These are phyloP conservation scores for Ogataea hybrid DNA, from an alignment of 1,139 yeast genomes.

Conservation along the genomic window DNA sequence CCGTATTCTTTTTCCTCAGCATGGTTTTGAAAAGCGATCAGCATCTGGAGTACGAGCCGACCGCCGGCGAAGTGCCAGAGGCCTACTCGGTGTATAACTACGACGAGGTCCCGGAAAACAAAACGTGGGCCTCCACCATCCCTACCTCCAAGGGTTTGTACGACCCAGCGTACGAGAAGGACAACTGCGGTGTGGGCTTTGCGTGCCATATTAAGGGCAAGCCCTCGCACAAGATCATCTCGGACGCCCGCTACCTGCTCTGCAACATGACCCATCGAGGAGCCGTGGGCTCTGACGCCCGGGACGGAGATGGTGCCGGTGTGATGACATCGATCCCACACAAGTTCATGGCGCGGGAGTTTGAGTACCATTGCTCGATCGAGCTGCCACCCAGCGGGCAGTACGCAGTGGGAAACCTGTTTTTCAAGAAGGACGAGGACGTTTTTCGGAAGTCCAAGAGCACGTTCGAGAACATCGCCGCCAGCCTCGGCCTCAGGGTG, in stretches of 20 bases:
- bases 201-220: conserved; percentile 91
- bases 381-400: conserved; percentile 75
- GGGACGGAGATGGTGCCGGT: conserved; percentile 99
- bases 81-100: conserved; percentile 48
- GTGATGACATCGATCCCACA: conserved; percentile 92
- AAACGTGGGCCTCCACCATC: conserved; percentile 87
- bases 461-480: conserved; percentile 80
- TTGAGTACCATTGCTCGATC: conserved; percentile 54
- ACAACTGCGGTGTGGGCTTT: conserved; percentile 99
- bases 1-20: conserved; percentile 3
- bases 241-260: conserved; percentile 82
- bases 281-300: conserved; percentile 92
- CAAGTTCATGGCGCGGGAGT: conserved; percentile 80
- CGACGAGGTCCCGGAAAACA: conserved; percentile 75
- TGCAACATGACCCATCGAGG: conserved; percentile 99
- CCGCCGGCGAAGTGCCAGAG: conserved; percentile 19
- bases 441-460: conserved; percentile 65
- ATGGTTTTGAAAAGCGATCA: conserved; percentile 29
- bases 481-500: conserved; percentile 71
- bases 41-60: conserved; percentile 22
- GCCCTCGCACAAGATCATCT: conserved; percentile 86
- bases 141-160: conserved; percentile 89
- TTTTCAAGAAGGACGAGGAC: conserved; percentile 73
- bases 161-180: conserved; percentile 92
- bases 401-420: conserved; percentile 93